Base-by-base conservation (phyloP, 805 yeast species). In the Starmerella sp. region DNA sequence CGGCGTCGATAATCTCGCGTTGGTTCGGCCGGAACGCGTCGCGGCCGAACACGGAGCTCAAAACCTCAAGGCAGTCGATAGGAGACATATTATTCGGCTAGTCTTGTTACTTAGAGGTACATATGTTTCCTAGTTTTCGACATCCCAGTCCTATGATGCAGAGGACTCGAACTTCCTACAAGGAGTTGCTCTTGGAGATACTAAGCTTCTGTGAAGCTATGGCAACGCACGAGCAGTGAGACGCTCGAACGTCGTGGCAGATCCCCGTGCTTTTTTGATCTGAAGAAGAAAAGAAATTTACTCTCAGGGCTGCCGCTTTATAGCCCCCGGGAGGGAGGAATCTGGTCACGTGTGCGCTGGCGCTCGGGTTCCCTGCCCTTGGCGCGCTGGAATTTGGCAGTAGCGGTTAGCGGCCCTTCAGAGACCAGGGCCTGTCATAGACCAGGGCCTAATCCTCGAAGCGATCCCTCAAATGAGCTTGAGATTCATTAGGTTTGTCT, bases 261-360 rank as follows among this genome's bases (percentile, higher is more conserved):
- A 55, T 57, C 65, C 65, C 67, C 67, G 65, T 66, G 58, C 64
- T 46, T 66, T 67, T 68, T 68, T 68, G 70, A 67, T 67, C 70
- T 58, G 52, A 56, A 60, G 65, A 67, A 57, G 56, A 49, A 55
- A 54, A 53, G 38, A 43, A 53, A 32, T 17, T 32, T 32, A 13
- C 8, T 5, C n/a, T 10, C 49, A 17, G 39, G 31, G 39, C 38
- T 11, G 17, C 34, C 8, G 13, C 22, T 54, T 43, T 51, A 43
- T 54, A 45, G 13, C 11, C 14, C 31, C 38, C 32, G 10, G 15
- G 45, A 6, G 15, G 6, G 37, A 13, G 29, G 9, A 8, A 13
- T 29, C 1, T 32, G n/a, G 48, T 30, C 48, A 44, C 48, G 48
- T 44, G 48, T 29, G 15, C 35, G 35, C 11, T 32, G 8, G 11